phyloP scores from a whole-genome alignment of 495 filamentous ascomycete genomes.

The Xylaria curta region DNA sequence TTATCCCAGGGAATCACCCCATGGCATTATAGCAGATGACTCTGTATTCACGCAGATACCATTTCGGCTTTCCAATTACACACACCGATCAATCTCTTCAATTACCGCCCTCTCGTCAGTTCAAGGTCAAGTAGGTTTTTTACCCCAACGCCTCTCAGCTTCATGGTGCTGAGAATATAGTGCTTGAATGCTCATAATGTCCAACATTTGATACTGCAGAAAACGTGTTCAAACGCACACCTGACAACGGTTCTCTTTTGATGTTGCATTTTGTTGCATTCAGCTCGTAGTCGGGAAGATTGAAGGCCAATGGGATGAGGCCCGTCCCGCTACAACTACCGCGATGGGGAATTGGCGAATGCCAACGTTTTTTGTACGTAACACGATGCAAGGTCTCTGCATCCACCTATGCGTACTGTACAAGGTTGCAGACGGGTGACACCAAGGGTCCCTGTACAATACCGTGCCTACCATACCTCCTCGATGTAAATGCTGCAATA shows the following conservation, averaged over 20 bases:
- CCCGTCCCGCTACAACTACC: conserved; percentile 32
- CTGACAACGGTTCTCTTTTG: conserved; percentile 34
- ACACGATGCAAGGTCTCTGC: conserved; percentile 26
- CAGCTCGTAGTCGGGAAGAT: conserved; percentile 10
- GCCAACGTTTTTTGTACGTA: conserved; percentile 38
- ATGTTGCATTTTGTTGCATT: conserved; percentile 16
- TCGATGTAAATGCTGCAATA: conserved; percentile 1
- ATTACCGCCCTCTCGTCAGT: neutral
- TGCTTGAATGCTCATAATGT: neutral
- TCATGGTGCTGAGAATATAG: neutral
- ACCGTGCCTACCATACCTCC: neutral
- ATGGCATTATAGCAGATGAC: neutral
- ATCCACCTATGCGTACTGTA: conserved; percentile 9
- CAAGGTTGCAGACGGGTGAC: conserved; percentile 7
- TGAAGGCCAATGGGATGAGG: conserved; percentile 26
- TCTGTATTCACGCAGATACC: neutral
- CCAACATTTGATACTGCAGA: conserved; percentile 18
- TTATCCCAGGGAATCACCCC: neutral
- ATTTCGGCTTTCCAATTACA: neutral
- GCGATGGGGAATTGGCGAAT: conserved; percentile 30
- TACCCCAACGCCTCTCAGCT: neutral
- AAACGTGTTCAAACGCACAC: conserved; percentile 34
- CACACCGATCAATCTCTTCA: neutral
- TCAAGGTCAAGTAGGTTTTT: neutral
- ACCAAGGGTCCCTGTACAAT: conserved; percentile 12